phyloP scores from a whole-genome alignment of 192 early-diverging fungal genomes.

The Umbelopsis sp. region DNA sequence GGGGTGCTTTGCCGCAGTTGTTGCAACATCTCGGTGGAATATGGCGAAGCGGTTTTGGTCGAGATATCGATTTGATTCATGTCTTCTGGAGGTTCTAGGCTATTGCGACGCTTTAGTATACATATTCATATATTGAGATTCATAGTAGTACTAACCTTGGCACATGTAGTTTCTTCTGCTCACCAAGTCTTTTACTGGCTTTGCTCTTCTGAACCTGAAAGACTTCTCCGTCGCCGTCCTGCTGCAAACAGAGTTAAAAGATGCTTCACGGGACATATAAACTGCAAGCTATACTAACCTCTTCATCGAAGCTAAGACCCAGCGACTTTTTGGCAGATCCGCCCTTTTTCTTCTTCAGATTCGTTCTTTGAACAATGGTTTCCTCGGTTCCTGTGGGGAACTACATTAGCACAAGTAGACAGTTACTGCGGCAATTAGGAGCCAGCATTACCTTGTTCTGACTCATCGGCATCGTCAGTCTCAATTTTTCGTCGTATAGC shows the following conservation, averaged over 20 bases:
- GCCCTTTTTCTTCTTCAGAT: slow-evolving; percentile 32
- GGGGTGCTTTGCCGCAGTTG: slow-evolving; percentile 38
- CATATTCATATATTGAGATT: too few relatives aligned
- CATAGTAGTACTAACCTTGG: slow-evolving; percentile 21
- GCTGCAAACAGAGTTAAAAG: background rate
- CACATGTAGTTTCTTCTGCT: slow-evolving; percentile 23
- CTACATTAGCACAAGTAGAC: background rate
- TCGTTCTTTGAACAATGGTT: slow-evolving; percentile 26
- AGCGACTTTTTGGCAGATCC: slow-evolving; percentile 17
- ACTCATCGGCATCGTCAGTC: slow-evolving; percentile 26
- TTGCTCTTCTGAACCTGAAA: slow-evolving; percentile 54
- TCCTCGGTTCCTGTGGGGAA: background rate
- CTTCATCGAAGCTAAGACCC: slow-evolving; percentile 32
- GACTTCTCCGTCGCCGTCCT: slow-evolving; percentile 40
- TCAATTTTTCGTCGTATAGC: slow-evolving; percentile 41
- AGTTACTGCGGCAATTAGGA: background rate
- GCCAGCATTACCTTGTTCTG: slow-evolving; percentile 7
- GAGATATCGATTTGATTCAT: slow-evolving; percentile 18
- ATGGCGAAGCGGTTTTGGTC: slow-evolving; percentile 20
- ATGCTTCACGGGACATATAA: background rate
- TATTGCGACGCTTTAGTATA: background rate
- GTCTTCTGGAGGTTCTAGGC: slow-evolving; percentile 10
- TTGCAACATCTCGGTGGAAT: slow-evolving; percentile 42
- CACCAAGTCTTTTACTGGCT: slow-evolving; percentile 38
- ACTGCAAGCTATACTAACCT: background rate